Base-by-base conservation (phyloP, 2,329 filamentous ascomycete genomes). In the Calonectria multiphialidica region DNA sequence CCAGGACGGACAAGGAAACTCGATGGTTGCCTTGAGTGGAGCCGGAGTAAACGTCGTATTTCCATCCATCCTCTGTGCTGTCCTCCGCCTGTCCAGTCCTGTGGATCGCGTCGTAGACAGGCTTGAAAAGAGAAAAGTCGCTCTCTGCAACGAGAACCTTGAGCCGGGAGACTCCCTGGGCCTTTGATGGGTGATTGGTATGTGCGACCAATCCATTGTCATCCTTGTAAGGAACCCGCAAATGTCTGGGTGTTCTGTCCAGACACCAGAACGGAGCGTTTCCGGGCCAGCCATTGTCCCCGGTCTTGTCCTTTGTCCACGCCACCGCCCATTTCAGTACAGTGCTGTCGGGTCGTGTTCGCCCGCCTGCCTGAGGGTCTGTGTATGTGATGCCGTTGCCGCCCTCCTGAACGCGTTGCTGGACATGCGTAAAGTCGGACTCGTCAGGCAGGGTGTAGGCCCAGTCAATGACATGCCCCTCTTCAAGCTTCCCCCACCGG, bases 181-280 rank as follows among this genome's bases (percentile, higher is more conserved):
- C 89, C 0, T 87, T 87, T 8, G 84, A 89, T 0, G 88, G 83
- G 81, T 93, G 92, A 15, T 77, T 81, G 4, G 81, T 81, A 18
- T 80, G 74, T 16, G 72, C 69, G 0, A 76, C 67, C 1, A 70
- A 25, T 7, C 74, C 75, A 23, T 47, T 35, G 8, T 72, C 76
- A 21, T 70, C 67, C 21, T 79, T 76, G 1, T 82, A 83, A 0
- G 91, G 90, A 3, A 93, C 91, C 0, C 92, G 82, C 2, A 90
- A 79, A n/a, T 82, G 75, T 8, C 92, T 81, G 2, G 87, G 82
- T 2, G 92, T 93, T 15, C 89, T 82, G 79, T 94, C 92, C 57
- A 93, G 86, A 77, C 90, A 92, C 86, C 89, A 94, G 76, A 94
- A 94, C 0, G 92, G 92, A 13, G 91, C 78, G 16, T 83, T 82